These are phyloP conservation scores for Vaccinium myrtillus DNA, from an alignment of 148 eudicot species.

Conservation along the genomic window DNA sequence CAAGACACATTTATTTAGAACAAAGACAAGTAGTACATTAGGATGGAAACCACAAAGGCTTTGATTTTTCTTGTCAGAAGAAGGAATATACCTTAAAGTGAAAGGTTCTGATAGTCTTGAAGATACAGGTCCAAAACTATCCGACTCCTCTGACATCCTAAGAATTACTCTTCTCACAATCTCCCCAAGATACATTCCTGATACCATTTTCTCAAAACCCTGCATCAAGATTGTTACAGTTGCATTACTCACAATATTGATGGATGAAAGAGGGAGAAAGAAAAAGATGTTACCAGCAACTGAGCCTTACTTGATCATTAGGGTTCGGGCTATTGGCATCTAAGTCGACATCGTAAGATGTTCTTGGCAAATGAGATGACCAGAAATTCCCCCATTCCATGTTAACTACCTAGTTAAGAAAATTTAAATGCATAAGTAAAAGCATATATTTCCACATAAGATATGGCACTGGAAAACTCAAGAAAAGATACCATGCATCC, in stretches of 20 bases:
- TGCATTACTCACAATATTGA: not conserved
- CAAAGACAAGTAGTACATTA: not conserved
- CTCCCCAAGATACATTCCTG: slow-evolving; percentile 97
- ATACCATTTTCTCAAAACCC: slow-evolving; percentile 98
- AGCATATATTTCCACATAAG: not conserved
- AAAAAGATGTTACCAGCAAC: slow-evolving; percentile 1
- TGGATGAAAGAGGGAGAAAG: not conserved
- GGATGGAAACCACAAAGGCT: not conserved
- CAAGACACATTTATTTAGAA: not conserved
- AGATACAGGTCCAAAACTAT: slow-evolving; percentile 62
- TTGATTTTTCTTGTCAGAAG: not conserved
- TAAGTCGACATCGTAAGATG: slow-evolving; percentile 69
- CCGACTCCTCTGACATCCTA: slow-evolving; percentile 69
- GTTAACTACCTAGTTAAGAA: slow-evolving; percentile 64
- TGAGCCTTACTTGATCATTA: slow-evolving; percentile 64
- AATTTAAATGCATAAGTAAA: slow-evolving; percentile 7
- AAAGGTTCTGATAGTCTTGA: slow-evolving; percentile 51
- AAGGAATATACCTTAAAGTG: slow-evolving; percentile 56
- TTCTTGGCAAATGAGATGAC: slow-evolving; percentile 95
- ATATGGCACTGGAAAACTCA: not conserved
- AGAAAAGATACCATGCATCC: slow-evolving; percentile 78
- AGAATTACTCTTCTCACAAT: slow-evolving; percentile 80
- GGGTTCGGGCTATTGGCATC: slow-evolving; percentile 89
- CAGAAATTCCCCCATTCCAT: slow-evolving; percentile 98
- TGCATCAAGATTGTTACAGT: slow-evolving; percentile 28